phyloP scores from a whole-genome alignment of 805 yeast genomes.

The Pachysolen tannophilus region DNA sequence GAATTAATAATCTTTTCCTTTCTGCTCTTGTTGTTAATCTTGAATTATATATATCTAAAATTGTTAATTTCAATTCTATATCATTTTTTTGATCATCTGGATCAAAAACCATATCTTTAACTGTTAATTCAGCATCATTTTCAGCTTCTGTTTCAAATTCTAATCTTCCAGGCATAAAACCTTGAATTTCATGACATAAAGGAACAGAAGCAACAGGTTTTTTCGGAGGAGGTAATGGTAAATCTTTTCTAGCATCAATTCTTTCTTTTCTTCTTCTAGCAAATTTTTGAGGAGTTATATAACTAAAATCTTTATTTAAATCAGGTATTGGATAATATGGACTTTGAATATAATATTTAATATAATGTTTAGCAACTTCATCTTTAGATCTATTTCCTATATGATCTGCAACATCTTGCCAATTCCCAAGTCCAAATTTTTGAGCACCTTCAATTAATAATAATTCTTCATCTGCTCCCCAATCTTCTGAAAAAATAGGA shows the following conservation, averaged over 20 bases:
- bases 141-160: conserved; percentile 96
- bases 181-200: conserved; percentile 93
- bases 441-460: conserved; percentile 87
- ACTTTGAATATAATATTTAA: conserved; percentile 59
- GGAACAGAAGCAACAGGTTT: conserved; percentile 93
- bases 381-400: conserved; percentile 89
- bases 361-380: conserved; percentile 84
- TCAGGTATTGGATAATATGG: conserved; percentile 83
- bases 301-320: conserved; percentile 58
- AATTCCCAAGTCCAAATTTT: conserved; percentile 85
- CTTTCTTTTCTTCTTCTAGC: conserved; percentile 59
- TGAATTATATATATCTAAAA: conserved; percentile 83
- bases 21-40: conserved; percentile 89
- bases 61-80: conserved; percentile 80
- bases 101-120: conserved; percentile 93
- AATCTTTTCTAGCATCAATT: conserved; percentile 61
- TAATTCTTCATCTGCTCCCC: conserved; percentile 99
- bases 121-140: conserved; percentile 90
- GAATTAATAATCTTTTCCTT: conserved; percentile 73
- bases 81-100: conserved; percentile 87
- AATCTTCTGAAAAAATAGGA: conserved; percentile 80
- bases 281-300: conserved; percentile 62
- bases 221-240: conserved; percentile 77
- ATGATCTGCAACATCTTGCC: conserved; percentile 98
- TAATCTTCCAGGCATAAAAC: conserved; percentile 96